Conservation (phyloP, 225 moss, liverwort and hornwort genomes). For the Lunularia cruciata region DNA sequence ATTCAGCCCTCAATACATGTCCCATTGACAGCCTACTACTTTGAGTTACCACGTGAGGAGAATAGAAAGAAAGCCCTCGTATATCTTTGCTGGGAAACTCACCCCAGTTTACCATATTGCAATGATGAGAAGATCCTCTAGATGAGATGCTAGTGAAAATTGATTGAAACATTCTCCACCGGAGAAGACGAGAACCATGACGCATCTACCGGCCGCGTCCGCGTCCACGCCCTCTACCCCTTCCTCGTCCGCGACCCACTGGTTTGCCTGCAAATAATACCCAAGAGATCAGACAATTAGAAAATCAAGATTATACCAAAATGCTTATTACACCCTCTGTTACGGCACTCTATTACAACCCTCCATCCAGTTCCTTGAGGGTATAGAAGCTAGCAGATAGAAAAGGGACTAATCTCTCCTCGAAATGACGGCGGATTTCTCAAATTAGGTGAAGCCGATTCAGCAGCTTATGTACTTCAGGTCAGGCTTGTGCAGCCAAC, state of each 20-base stretch:
- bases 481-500: too few relatives aligned
- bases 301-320: too few relatives aligned
- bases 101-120: constrained; percentile 40
- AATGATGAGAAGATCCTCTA: constrained; percentile 38
- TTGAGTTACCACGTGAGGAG: constrained; percentile 18
- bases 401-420: too few relatives aligned
- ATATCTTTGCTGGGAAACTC: constrained; percentile 35
- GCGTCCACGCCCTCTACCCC: constrained; percentile 49
- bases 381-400: not conserved
- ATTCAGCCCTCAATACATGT: constrained; percentile 21
- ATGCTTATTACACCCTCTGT: too few relatives aligned
- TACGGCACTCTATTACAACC: too few relatives aligned
- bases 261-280: constrained; percentile 41
- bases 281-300: too few relatives aligned
- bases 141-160: constrained; percentile 35
- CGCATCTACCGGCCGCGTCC: constrained; percentile 48
- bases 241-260: constrained; percentile 46
- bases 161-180: constrained; percentile 22
- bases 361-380: too few relatives aligned
- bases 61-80: constrained; percentile 26
- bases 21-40: constrained; percentile 25
- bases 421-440: too few relatives aligned
- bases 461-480: too few relatives aligned
- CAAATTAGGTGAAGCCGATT: too few relatives aligned
- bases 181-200: constrained; percentile 4